These are phyloP conservation scores for Paecilomyces fulvus DNA, from an alignment of 2,329 filamentous ascomycete species.

Conservation along the genomic window DNA sequence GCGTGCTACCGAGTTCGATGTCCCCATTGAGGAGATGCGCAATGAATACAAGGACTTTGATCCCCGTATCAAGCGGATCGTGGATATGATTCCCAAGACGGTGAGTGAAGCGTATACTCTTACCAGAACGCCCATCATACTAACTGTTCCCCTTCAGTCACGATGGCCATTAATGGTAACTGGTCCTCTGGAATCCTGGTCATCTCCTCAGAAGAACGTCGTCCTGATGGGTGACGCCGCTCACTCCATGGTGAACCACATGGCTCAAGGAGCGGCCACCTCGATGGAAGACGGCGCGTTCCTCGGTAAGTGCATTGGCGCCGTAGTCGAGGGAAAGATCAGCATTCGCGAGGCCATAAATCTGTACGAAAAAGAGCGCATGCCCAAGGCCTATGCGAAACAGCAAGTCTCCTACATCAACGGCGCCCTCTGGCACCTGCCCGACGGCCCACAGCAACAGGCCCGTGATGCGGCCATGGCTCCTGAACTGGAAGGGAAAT, in stretches of 20 bases:
- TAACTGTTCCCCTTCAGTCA: slow-evolving; percentile 4
- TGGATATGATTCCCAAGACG: slow-evolving; percentile 32
- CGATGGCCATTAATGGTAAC: slow-evolving; percentile 40
- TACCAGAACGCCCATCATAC: not conserved
- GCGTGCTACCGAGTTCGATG: slow-evolving; percentile 27
- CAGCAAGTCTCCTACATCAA: slow-evolving; percentile 36
- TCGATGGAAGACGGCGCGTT: slow-evolving; percentile 39
- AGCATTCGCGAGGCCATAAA: slow-evolving; percentile 25
- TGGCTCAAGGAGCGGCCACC: slow-evolving; percentile 39
- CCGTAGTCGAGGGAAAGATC: slow-evolving; percentile 26
- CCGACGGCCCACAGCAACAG: slow-evolving; percentile 23
- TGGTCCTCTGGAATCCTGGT: slow-evolving; percentile 35
- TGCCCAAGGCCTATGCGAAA: slow-evolving; percentile 36
- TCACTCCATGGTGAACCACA: slow-evolving; percentile 36
- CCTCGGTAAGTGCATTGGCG: slow-evolving; percentile 28
- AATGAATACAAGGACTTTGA: slow-evolving; percentile 39
- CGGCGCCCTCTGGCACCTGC: slow-evolving; percentile 28
- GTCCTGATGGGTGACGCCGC: slow-evolving; percentile 39
- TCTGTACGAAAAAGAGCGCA: slow-evolving; percentile 34
- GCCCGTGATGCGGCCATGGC: slow-evolving; percentile 31
- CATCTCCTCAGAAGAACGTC: slow-evolving; percentile 32
- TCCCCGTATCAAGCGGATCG: slow-evolving; percentile 34
- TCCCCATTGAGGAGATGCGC: slow-evolving; percentile 36
- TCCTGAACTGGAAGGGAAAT: slow-evolving; percentile 25
- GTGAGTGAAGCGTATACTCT: slow-evolving; percentile 6